These are phyloP conservation scores for Entomortierella lignicola DNA, from an alignment of 192 early-diverging fungal species.

Conservation along the genomic window DNA sequence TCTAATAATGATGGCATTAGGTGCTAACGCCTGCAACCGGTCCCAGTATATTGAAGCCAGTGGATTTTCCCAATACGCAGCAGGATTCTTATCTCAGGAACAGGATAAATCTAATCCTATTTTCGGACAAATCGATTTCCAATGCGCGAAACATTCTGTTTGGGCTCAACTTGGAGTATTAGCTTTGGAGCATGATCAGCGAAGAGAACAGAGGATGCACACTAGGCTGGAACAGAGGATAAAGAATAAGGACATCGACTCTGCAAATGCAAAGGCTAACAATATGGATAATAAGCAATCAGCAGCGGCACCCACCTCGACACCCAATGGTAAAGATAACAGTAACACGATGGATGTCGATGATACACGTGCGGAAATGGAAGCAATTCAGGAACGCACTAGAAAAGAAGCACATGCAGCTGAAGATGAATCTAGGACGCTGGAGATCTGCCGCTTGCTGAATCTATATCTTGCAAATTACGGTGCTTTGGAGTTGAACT, in stretches of 20 bases:
- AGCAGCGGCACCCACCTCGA: background rate
- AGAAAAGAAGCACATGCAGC: constrained; percentile 10
- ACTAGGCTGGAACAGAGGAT: background rate
- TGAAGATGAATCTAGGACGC: constrained; percentile 12
- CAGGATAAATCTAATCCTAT: constrained; percentile 1
- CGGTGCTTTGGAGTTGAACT: constrained; percentile 25
- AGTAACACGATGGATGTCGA: constrained; percentile 16
- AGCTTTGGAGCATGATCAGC: constrained; percentile 22
- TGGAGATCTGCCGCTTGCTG: constrained; percentile 22
- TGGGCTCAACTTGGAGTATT: constrained; percentile 27
- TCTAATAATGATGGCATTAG: constrained; percentile 17
- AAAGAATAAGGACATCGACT: background rate
- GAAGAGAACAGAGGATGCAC: constrained; percentile 9
- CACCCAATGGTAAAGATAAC: background rate
- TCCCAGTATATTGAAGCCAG: constrained; percentile 4
- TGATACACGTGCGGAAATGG: background rate
- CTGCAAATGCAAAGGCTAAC: background rate
- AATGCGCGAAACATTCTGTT: constrained; percentile 2
- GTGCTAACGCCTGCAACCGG: constrained; percentile 9
- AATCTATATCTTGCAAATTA: constrained; percentile 4
- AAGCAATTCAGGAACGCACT: background rate
- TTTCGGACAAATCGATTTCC: constrained; percentile 10
- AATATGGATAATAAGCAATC: background rate
- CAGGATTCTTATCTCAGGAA: constrained; percentile 8
- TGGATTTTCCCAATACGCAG: constrained; percentile 6